A percentile compares a stretch with the other conserved stretches of the same genome.
Conservation (phyloP, 192 early-diverging fungal species). For the Helicostylum pulchrum region DNA sequence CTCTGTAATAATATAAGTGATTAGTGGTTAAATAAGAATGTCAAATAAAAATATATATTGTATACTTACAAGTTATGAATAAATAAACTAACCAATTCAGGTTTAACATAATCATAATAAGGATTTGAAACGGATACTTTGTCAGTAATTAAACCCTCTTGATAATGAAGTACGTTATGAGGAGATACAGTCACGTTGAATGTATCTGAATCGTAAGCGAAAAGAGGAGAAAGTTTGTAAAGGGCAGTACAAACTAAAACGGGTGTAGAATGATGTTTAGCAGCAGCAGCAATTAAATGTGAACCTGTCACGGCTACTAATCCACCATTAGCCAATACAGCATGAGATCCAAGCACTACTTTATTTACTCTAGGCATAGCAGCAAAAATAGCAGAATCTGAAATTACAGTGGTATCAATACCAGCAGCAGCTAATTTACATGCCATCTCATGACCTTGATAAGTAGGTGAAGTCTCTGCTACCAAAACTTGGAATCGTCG, state of each 20-base stretch:
- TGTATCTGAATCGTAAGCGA: conserved; percentile 84
- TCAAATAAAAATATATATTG: background rate
- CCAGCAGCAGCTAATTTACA: conserved; percentile 64
- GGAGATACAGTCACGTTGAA: conserved; percentile 79
- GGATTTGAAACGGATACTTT: conserved; percentile 82
- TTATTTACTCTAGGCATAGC: conserved; percentile 98
- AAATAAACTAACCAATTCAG: conserved; percentile 86
- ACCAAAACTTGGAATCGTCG: conserved; percentile 95
- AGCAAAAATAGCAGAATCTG: conserved; percentile 92
- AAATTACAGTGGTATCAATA: conserved; percentile 89
- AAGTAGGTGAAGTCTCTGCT: conserved; percentile 87
- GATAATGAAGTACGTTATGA: conserved; percentile 76
- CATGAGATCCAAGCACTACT: conserved; percentile 89
- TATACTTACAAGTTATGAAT: conserved; percentile 80
- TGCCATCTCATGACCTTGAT: conserved; percentile 86
- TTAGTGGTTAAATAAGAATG: background rate
- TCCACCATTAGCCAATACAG: conserved; percentile 91
- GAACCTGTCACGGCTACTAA: conserved; percentile 80
- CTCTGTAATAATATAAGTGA: conserved; percentile 8
- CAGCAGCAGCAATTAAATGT: conserved; percentile 82
- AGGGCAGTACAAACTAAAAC: conserved; percentile 90
- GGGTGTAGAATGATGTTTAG: conserved; percentile 88
- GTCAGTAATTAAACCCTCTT: conserved; percentile 76
- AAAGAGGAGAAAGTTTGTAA: conserved; percentile 84
- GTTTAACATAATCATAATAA: conserved; percentile 88